phyloP scores from a whole-genome alignment of 2,329 filamentous ascomycete genomes.

The Drechslerella dactyloides region DNA sequence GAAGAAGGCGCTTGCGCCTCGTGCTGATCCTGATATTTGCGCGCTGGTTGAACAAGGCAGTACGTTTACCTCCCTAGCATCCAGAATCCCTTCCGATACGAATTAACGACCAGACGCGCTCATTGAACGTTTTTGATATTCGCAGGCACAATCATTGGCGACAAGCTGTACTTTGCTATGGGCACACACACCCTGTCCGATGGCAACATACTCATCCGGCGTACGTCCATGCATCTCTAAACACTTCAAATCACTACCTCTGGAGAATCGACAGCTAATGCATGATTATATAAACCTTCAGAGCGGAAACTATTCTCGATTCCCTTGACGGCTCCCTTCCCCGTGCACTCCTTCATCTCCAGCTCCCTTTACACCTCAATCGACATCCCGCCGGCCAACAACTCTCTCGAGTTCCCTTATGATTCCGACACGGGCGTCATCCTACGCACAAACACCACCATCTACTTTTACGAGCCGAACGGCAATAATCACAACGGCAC shows the following conservation, averaged over 20 bases:
- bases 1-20: conserved; percentile 30
- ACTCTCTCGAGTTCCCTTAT: conserved; percentile 8
- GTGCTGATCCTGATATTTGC: conserved; percentile 21
- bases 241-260: background rate
- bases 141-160: conserved; percentile 36
- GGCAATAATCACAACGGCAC: conserved; percentile 10
- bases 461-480: conserved; percentile 41
- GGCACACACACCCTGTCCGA: conserved; percentile 41
- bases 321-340: conserved; percentile 13
- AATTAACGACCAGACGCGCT: background rate
- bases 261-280: background rate
- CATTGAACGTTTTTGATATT: background rate
- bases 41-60: conserved; percentile 33
- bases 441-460: conserved; percentile 45
- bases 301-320: conserved; percentile 43
- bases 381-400: conserved; percentile 14
- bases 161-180: conserved; percentile 29
- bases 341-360: conserved; percentile 25
- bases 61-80: conserved; percentile 22
- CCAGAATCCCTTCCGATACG: background rate
- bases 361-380: conserved; percentile 16
- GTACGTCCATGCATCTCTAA: conserved; percentile 19
- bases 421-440: conserved; percentile 32
- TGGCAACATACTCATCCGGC: conserved; percentile 28
- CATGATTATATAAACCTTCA: background rate